These are phyloP conservation scores for Teratosphaeria epicoccoides DNA, from an alignment of 2,329 filamentous ascomycete species.

Conservation along the genomic window DNA sequence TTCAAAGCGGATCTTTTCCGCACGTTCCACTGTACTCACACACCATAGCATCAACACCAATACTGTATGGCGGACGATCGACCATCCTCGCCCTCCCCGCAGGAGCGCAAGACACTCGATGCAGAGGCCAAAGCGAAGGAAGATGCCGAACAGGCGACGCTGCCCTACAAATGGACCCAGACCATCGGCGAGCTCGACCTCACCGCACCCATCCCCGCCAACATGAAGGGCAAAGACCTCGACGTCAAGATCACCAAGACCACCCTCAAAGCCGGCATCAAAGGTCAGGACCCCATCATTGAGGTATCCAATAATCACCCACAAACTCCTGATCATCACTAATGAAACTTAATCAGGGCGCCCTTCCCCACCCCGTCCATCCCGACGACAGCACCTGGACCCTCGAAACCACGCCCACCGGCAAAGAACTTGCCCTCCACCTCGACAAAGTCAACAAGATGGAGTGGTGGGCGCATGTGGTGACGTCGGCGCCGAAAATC, in stretches of 20 bases:
- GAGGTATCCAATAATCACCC: constrained; percentile 41
- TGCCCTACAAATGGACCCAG: constrained; percentile 97
- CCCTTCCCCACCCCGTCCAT: constrained; percentile 67
- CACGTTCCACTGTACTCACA: background rate
- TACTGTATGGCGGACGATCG: constrained; percentile 18
- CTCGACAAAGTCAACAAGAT: constrained; percentile 94
- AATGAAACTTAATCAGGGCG: constrained; percentile 48
- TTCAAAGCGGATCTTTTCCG: constrained; percentile 5
- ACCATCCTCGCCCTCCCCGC: constrained; percentile 38
- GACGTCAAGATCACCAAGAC: constrained; percentile 73
- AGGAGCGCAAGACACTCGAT: constrained; percentile 46
- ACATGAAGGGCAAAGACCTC: constrained; percentile 74
- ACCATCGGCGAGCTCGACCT: constrained; percentile 82
- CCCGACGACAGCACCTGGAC: constrained; percentile 94
- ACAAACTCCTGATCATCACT: constrained; percentile 5
- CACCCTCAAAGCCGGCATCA: constrained; percentile 68
- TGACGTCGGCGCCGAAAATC: constrained; percentile 78
- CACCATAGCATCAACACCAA: background rate
- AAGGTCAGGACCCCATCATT: constrained; percentile 78
- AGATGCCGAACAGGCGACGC: constrained; percentile 72
- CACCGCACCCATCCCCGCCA: constrained; percentile 64
- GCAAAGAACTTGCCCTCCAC: constrained; percentile 73
- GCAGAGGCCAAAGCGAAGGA: constrained; percentile 58
- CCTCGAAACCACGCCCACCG: constrained; percentile 53
- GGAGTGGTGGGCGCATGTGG: constrained; percentile 95